phyloP scores from a whole-genome alignment of 2,329 filamentous ascomycete species.

The Drechslerella dactyloides region DNA sequence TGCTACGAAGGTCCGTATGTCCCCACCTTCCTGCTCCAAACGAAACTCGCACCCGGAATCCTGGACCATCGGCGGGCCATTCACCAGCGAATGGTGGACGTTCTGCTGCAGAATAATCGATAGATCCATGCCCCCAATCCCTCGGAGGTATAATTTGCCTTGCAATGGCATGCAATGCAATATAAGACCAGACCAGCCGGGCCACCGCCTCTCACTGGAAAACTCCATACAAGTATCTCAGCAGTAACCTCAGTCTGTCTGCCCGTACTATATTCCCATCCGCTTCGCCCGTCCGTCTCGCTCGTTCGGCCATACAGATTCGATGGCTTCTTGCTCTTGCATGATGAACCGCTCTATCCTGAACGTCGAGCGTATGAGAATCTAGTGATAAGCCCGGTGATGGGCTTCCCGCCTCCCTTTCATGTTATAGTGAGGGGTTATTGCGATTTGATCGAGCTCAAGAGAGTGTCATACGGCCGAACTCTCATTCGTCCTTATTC shows the following conservation, averaged over 20 bases:
- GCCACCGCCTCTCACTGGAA: slow-evolving; percentile 15
- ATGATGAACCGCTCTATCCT: slow-evolving; percentile 48
- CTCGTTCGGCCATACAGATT: slow-evolving; percentile 36
- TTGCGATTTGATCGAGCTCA: slow-evolving; percentile 52
- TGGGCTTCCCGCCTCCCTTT: slow-evolving; percentile 15
- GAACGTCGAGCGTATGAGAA: slow-evolving; percentile 27
- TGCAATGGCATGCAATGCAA: slow-evolving; percentile 7
- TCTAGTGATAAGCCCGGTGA: slow-evolving; percentile 48
- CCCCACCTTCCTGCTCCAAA: slow-evolving; percentile 38
- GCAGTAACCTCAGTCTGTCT: too few species aligned
- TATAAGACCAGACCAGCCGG: slow-evolving; percentile 34
- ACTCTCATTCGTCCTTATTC: slow-evolving; percentile 44
- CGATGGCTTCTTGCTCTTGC: slow-evolving; percentile 25
- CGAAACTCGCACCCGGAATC: slow-evolving; percentile 40
- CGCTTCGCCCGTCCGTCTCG: slow-evolving; percentile 36
- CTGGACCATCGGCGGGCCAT: slow-evolving; percentile 39
- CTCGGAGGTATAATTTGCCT: slow-evolving; percentile 48
- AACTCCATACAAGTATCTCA: too few species aligned
- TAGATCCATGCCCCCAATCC: slow-evolving; percentile 46
- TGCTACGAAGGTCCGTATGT: slow-evolving; percentile 23
- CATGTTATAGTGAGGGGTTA: slow-evolving; percentile 48
- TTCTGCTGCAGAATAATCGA: slow-evolving; percentile 36
- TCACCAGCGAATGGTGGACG: slow-evolving; percentile 31
- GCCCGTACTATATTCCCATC: background rate
- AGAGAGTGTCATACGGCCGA: slow-evolving; percentile 47